A percentile compares a stretch with the other conserved stretches of the same genome.
Conservation (phyloP, 2,329 filamentous ascomycete species). For the Purpureocillium takamizusanense region DNA sequence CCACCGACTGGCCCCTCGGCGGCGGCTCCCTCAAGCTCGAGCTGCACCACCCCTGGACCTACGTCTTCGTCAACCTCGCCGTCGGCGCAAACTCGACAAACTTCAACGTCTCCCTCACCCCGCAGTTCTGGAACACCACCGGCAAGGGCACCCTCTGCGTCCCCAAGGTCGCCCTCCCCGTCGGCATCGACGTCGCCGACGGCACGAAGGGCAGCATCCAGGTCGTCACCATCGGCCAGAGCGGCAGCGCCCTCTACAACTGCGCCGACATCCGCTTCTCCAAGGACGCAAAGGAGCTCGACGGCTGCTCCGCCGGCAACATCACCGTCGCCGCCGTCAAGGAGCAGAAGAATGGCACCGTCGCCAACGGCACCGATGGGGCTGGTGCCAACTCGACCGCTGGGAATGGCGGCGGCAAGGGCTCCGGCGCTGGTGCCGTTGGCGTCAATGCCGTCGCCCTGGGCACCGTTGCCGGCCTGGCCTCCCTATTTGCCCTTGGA, state of each 20-base stretch:
- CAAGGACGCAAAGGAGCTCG: slow-evolving; percentile 34
- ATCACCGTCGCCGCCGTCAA: slow-evolving; percentile 29
- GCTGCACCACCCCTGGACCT: slow-evolving; percentile 43
- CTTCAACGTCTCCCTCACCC: slow-evolving; percentile 62
- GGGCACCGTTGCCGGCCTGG: slow-evolving; percentile 26
- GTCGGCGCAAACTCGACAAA: slow-evolving; percentile 42
- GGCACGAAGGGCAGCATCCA: slow-evolving; percentile 60
- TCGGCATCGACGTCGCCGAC: slow-evolving; percentile 44
- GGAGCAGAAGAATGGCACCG: slow-evolving; percentile 15
- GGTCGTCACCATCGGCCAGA: slow-evolving; percentile 54
- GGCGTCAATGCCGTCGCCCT: slow-evolving; percentile 19
- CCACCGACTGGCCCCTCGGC: slow-evolving; percentile 43
- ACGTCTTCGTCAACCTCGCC: slow-evolving; percentile 45
- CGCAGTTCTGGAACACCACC: slow-evolving; percentile 47
- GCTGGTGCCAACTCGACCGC: slow-evolving; percentile 7
- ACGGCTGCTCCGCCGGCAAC: slow-evolving; percentile 25
- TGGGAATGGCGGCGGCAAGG: background rate
- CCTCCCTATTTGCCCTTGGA: slow-evolving; percentile 26
- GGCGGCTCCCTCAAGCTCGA: slow-evolving; percentile 39
- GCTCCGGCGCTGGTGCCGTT: slow-evolving; percentile 13
- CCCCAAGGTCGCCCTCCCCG: slow-evolving; percentile 45
- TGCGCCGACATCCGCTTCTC: slow-evolving; percentile 68
- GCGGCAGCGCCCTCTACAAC: slow-evolving; percentile 57
- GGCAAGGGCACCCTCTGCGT: slow-evolving; percentile 59
- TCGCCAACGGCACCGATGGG: background rate